A percentile compares a stretch with the other conserved stretches of the same genome.
Conservation (phyloP, 192 early-diverging fungal genomes). For the Chytriomyces sp. region DNA sequence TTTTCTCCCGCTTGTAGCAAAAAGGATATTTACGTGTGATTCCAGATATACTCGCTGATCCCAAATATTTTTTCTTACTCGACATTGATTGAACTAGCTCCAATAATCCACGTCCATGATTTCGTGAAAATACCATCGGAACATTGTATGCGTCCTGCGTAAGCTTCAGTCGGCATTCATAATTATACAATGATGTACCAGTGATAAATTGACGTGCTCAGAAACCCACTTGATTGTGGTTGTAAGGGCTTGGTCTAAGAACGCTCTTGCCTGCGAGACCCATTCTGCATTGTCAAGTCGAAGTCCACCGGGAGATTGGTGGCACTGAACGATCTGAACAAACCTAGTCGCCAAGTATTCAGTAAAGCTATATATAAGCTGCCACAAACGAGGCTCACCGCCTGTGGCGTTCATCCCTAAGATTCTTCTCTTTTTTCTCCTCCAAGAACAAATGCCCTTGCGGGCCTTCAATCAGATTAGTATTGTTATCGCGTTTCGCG, state of each 20-base stretch:
- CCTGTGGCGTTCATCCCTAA: slow-evolving; percentile 32
- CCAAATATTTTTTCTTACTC: slow-evolving; percentile 36
- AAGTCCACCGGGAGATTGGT: slow-evolving; percentile 43
- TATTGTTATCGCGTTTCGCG: not conserved
- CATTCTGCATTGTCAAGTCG: slow-evolving; percentile 29
- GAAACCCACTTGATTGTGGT: slow-evolving; percentile 49
- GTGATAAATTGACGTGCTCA: slow-evolving; percentile 33
- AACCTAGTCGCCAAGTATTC: no score
- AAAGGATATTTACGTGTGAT: not conserved
- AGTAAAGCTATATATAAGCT: not conserved
- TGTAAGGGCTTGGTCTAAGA: slow-evolving; percentile 20
- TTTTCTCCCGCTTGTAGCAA: no score
- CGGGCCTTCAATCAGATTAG: not conserved
- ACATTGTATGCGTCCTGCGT: slow-evolving; percentile 31
- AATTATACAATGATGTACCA: slow-evolving; percentile 7
- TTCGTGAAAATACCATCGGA: slow-evolving; percentile 22
- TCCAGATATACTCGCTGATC: not conserved
- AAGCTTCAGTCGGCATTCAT: not conserved
- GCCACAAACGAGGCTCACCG: slow-evolving; percentile 4
- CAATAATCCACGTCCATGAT: slow-evolving; percentile 33
- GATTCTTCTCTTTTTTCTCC: slow-evolving; percentile 9
- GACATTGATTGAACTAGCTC: slow-evolving; percentile 49
- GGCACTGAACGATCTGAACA: not conserved
- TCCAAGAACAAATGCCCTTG: slow-evolving; percentile 22
- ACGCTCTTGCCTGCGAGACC: not conserved